These are phyloP conservation scores for Trichoderma cornu-damae DNA, from an alignment of 2,329 filamentous ascomycete species.

Conservation along the genomic window DNA sequence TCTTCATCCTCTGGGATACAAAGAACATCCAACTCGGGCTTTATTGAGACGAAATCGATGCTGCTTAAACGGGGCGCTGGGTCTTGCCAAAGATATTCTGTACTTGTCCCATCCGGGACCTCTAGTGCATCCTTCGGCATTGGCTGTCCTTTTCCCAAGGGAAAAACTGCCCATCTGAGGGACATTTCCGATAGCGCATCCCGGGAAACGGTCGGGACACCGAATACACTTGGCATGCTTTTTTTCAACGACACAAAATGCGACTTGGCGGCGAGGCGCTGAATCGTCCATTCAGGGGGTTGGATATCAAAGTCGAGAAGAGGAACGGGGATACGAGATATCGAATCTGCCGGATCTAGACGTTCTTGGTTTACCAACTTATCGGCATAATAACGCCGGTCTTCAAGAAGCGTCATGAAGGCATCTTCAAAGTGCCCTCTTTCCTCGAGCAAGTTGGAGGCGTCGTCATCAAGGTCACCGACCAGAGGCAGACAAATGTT, in stretches of 20 bases:
- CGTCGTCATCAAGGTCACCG: background rate
- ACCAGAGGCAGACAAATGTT: background rate
- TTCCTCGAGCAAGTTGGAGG: background rate
- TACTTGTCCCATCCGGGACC: background rate
- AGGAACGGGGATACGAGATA: slow-evolving; percentile 29
- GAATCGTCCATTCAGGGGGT: slow-evolving; percentile 24
- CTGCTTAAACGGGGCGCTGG: slow-evolving; percentile 19
- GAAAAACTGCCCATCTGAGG: slow-evolving; percentile 27
- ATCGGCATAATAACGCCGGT: slow-evolving; percentile 15
- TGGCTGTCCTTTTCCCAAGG: slow-evolving; percentile 6
- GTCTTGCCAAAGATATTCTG: slow-evolving; percentile 20
- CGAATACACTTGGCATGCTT: background rate
- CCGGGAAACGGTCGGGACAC: background rate
- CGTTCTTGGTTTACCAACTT: slow-evolving; percentile 28
- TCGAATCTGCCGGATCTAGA: slow-evolving; percentile 25
- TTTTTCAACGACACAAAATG: slow-evolving; percentile 28
- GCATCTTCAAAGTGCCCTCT: slow-evolving; percentile 25
- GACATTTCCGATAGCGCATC: slow-evolving; percentile 19
- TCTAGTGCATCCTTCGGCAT: slow-evolving; percentile 20
- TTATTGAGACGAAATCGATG: slow-evolving; percentile 17
- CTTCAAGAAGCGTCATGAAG: slow-evolving; percentile 24
- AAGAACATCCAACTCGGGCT: slow-evolving; percentile 17
- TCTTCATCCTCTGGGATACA: slow-evolving; percentile 23
- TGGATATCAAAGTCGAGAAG: slow-evolving; percentile 26
- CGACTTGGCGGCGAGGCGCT: slow-evolving; percentile 20